Evolutionary conservation across 2,329 filamentous ascomycete genomes (phyloP), one percentile per base, ranked within the genome.

Genomic region (Whalleya microplaca): DNA sequence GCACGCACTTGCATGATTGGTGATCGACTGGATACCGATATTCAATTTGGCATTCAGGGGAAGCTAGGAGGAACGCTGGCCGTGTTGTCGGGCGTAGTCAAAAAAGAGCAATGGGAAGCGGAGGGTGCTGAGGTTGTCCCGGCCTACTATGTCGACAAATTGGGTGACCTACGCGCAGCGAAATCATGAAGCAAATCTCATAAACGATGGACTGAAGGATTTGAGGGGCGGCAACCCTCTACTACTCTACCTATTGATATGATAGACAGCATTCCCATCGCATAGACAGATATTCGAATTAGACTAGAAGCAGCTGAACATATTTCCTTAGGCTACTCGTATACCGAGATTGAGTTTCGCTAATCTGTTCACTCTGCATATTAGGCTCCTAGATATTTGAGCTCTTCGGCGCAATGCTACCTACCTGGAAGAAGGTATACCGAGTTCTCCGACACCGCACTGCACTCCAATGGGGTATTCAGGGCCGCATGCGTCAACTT

Each of bases 1-100:
- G 84, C 82, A 58, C 86, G 86, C 65, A 91, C 95, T 1, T 98
- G 95, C 76, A 99, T 99, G 95, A 84, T 99, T 43, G 95, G 95
- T 6, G 95, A 99, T 73, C 83, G 95, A 27, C 79, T 96, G 62
- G 91, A 98, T 73, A 99, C 95, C 0, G 95, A 99, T 75, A 98
- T 99, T 72, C 87, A 90, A 72, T 99, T 99, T 72, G 95, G 95
- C 2, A 84, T 97, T 61, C 89, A 98, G 71, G 94, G 94, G 0
- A 88, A 89, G 63, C 81, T 99, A 23, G 95, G 95, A 18, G 95
- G 95, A 0, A 98, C 95, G 0, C 76, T 99, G 65, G 91, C 89
- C 41, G 95, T 99, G 4, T 78, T 96, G 73, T 97, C 93, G 0
- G 95, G 95, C 16, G 94, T 99, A 16, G 88, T 84, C 68, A 89